phyloP scores from a whole-genome alignment of 2,329 filamentous ascomycete genomes.

The Phyllachora maydis region DNA sequence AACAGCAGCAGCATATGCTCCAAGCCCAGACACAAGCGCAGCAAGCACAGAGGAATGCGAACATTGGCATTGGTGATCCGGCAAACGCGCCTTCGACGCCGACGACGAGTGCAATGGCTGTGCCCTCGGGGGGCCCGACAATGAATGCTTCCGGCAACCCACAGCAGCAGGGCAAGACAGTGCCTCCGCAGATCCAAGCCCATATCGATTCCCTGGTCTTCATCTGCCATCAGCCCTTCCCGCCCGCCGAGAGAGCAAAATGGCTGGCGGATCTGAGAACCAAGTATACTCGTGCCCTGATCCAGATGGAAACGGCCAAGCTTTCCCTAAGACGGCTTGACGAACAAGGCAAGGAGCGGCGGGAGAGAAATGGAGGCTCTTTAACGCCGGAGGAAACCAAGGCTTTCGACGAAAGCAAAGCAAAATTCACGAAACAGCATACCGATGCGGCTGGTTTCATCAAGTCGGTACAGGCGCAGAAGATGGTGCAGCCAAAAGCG shows the following conservation, averaged over 20 bases:
- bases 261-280: slow-evolving; percentile 26
- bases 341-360: slow-evolving; percentile 17
- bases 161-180: slow-evolving; percentile 2
- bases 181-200: slow-evolving; percentile 21
- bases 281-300: slow-evolving; percentile 23
- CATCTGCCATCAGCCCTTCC: slow-evolving; percentile 18
- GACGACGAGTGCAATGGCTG: neutral
- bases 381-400: slow-evolving; percentile 25
- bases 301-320: slow-evolving; percentile 25
- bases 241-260: slow-evolving; percentile 16
- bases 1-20: too few relatives aligned
- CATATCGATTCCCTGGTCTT: slow-evolving; percentile 27
- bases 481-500: slow-evolving; percentile 11
- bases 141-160: slow-evolving; percentile 1
- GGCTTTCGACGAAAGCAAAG: slow-evolving; percentile 20
- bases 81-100: too few relatives aligned
- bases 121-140: neutral
- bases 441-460: slow-evolving; percentile 25
- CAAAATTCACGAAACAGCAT: slow-evolving; percentile 20
- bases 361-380: slow-evolving; percentile 18
- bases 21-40: too few relatives aligned
- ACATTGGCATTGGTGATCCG: too few relatives aligned
- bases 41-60: too few relatives aligned
- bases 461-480: slow-evolving; percentile 23
- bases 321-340: slow-evolving; percentile 20